Conservation (phyloP, 495 filamentous ascomycete species). For the Chaetomium cochliodes region DNA sequence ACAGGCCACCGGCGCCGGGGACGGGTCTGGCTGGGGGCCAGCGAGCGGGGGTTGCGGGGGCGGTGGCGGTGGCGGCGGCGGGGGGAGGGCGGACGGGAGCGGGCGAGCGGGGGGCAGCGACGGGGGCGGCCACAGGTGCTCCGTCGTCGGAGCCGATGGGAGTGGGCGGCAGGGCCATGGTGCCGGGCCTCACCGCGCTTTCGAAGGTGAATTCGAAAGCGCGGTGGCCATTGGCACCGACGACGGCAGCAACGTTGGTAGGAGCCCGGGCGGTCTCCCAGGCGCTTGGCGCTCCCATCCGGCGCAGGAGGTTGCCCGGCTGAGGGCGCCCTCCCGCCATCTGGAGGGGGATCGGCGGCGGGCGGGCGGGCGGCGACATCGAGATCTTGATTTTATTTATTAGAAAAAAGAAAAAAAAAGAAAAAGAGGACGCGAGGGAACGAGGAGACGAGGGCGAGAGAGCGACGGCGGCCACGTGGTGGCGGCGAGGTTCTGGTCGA, state of each 20-base stretch:
- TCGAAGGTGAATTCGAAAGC: constrained; percentile 11
- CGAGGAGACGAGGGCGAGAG: background rate
- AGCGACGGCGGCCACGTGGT: background rate
- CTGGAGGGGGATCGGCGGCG: constrained; percentile 2
- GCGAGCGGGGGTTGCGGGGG: background rate
- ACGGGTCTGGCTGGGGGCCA: background rate
- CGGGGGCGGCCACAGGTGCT: background rate
- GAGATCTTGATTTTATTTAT: constrained; percentile 4
- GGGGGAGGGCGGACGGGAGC: background rate
- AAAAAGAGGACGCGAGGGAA: background rate
- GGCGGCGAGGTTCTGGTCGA: constrained; percentile 1
- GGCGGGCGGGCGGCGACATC: background rate
- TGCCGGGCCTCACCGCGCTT: constrained; percentile 4
- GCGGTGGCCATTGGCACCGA: background rate
- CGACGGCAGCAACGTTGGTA: background rate
- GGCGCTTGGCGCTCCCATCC: background rate
- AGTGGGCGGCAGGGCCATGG: background rate
- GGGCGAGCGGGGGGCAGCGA: background rate
- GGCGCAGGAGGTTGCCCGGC: constrained; percentile 13
- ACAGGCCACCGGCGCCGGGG: background rate
- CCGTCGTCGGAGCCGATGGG: background rate
- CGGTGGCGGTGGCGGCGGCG: background rate
- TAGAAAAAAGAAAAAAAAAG: constrained; percentile 7
- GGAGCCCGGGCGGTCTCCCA: background rate
- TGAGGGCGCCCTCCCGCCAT: constrained; percentile 20